phyloP scores from a whole-genome alignment of 2,329 filamentous ascomycete species.

The Colletotrichum sidae region DNA sequence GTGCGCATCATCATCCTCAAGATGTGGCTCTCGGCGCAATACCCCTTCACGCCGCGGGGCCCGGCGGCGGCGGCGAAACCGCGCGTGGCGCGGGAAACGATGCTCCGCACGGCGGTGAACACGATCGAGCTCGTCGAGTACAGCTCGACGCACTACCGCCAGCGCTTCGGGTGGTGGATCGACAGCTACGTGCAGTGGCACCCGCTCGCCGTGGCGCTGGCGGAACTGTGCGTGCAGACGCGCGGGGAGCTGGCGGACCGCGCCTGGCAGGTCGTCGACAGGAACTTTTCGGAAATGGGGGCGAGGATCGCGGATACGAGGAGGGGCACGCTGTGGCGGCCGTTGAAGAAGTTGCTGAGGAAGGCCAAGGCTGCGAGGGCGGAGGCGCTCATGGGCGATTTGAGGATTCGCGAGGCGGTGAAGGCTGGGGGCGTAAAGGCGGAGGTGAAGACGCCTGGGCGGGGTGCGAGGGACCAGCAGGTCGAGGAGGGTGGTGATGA shows the following conservation, averaged over 20 bases:
- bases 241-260: slow-evolving; percentile 57
- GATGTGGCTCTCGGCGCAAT: slow-evolving; percentile 59
- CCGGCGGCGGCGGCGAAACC: slow-evolving; percentile 41
- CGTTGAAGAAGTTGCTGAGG: slow-evolving; percentile 63
- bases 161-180: slow-evolving; percentile 61
- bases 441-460: not conserved
- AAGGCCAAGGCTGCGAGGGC: slow-evolving; percentile 58
- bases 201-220: slow-evolving; percentile 62
- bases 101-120: slow-evolving; percentile 59
- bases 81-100: slow-evolving; percentile 53
- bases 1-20: slow-evolving; percentile 58
- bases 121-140: slow-evolving; percentile 56
- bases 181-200: slow-evolving; percentile 67
- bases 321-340: slow-evolving; percentile 64
- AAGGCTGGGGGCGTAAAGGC: not conserved
- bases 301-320: slow-evolving; percentile 61
- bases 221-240: slow-evolving; percentile 62
- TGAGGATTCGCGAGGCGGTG: slow-evolving; percentile 36
- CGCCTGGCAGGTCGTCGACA: slow-evolving; percentile 62
- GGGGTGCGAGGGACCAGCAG: not conserved
- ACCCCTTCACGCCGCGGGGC: slow-evolving; percentile 53
- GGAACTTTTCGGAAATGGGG: slow-evolving; percentile 56
- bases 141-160: slow-evolving; percentile 47
- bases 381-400: slow-evolving; percentile 44
- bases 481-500: slow-evolving; percentile 6